Conservation (phyloP, 345 rosid genomes). For the Hibiscus syriacus region DNA sequence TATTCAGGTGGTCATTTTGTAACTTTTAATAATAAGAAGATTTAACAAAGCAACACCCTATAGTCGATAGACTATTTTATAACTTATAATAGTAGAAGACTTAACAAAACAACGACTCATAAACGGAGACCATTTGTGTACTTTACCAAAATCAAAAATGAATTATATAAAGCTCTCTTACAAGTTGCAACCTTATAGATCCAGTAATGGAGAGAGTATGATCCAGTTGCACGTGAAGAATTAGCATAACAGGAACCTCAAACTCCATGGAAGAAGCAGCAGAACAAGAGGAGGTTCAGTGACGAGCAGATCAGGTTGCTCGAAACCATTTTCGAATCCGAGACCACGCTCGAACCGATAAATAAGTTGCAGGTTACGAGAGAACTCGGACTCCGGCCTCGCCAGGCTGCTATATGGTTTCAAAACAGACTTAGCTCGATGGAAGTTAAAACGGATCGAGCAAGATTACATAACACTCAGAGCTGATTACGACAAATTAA, state of each 20-base stretch:
- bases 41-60: too few species aligned
- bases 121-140: too few species aligned
- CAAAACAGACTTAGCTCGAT: conserved; percentile 86
- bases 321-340: conserved; percentile 61
- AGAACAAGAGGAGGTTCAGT: conserved; percentile 61
- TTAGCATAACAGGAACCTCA: conserved; percentile 9
- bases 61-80: too few species aligned
- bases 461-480: conserved; percentile 43
- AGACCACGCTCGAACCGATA: conserved; percentile 62
- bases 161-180: not conserved
- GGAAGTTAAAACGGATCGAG: conserved; percentile 72
- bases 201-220: conserved; percentile 15
- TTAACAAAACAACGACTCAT: too few species aligned
- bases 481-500: conserved; percentile 42
- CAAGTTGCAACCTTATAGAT: not conserved
- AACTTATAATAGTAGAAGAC: too few species aligned
- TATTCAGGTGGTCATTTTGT: too few species aligned
- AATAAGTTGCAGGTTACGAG: conserved; percentile 56
- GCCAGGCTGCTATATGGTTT: conserved; percentile 89
- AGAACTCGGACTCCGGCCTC: conserved; percentile 73
- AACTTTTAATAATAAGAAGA: too few species aligned
- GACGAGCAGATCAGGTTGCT: conserved; percentile 60
- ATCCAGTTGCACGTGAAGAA: conserved; percentile 11
- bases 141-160: too few species aligned
- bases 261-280: conserved; percentile 33